Conservation (phyloP, 805 yeast species). For the Ogataea zsoltii region DNA sequence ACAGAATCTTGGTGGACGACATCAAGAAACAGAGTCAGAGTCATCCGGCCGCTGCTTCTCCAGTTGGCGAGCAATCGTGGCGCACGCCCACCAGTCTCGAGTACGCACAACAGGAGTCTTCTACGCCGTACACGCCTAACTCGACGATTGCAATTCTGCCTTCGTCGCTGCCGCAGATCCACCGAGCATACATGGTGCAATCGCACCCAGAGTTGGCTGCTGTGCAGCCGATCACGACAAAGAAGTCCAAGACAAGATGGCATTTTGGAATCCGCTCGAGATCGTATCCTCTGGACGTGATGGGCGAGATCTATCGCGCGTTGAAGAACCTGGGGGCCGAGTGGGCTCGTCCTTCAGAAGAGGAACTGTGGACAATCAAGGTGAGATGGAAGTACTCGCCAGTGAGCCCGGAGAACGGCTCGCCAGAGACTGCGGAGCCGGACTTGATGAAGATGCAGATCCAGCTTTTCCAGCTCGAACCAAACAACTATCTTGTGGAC, state of each 20-base stretch:
- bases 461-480: constrained; percentile 92
- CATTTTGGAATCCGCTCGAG: constrained; percentile 97
- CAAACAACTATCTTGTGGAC: constrained; percentile 93
- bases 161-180: constrained; percentile 90
- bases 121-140: constrained; percentile 52
- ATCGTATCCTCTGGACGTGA: constrained; percentile 94
- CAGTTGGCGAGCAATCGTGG: constrained; percentile 26
- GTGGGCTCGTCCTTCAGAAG: constrained; percentile 95
- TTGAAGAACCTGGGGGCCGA: constrained; percentile 92
- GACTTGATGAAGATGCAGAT: constrained; percentile 96
- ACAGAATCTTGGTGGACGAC: constrained; percentile 67
- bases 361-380: constrained; percentile 92
- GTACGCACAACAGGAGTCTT: constrained; percentile 25
- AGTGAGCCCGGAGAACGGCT: constrained; percentile 26
- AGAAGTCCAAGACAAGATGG: constrained; percentile 94
- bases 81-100: constrained; percentile 34
- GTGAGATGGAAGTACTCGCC: constrained; percentile 86
- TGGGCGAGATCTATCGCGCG: constrained; percentile 97
- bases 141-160: constrained; percentile 92
- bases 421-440: constrained; percentile 43
- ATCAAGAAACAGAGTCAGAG: constrained; percentile 42
- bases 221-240: constrained; percentile 54
- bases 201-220: constrained; percentile 33
- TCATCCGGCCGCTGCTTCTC: constrained; percentile 1
- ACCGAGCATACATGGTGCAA: constrained; percentile 83